A percentile compares a stretch with the other conserved stretches of the same genome.
phyloP scores from a whole-genome alignment of 176 grass and related monocot species.

The Puccinellia tenuiflora region DNA sequence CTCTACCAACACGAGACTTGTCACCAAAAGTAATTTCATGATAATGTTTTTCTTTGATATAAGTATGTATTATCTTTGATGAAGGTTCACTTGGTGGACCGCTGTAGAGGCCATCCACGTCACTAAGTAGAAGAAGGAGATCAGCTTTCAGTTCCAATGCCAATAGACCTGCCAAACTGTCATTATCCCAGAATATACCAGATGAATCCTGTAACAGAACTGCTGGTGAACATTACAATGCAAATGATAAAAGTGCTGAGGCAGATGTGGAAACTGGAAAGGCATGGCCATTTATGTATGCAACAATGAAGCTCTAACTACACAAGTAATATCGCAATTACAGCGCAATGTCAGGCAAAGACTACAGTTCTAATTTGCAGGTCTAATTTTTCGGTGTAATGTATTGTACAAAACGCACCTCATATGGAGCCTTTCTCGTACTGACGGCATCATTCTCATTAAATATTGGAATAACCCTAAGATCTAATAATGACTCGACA shows the following conservation, averaged over 20 bases:
- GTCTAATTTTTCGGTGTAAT: background rate
- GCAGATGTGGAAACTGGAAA: background rate
- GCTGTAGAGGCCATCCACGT: slow-evolving; percentile 94
- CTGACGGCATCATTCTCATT: slow-evolving; percentile 99
- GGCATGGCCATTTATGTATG: background rate
- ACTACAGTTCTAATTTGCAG: background rate
- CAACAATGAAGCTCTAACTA: background rate
- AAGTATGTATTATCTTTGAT: slow-evolving; percentile 85
- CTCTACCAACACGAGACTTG: slow-evolving; percentile 96
- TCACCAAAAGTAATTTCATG: slow-evolving; percentile 89
- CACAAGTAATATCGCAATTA: background rate
- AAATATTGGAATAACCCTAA: slow-evolving; percentile 88
- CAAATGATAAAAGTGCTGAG: background rate
- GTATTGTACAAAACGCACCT: slow-evolving; percentile 46
- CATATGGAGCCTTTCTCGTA: slow-evolving; percentile 95
- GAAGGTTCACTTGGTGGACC: slow-evolving; percentile 77
- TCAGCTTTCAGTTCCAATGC: slow-evolving; percentile 93
- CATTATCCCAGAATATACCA: slow-evolving; percentile 99
- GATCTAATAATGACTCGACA: slow-evolving; percentile 64
- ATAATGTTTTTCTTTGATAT: slow-evolving; percentile 88
- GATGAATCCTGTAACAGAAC: slow-evolving; percentile 75
- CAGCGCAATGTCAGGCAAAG: background rate
- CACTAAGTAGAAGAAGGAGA: slow-evolving; percentile 88
- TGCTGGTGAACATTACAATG: background rate
- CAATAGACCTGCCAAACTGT: slow-evolving; percentile 91